Evolutionary conservation across 2,329 filamentous ascomycete species (phyloP), one percentile per base, ranked within the genome.

Genomic region (Colletotrichum euphorbiae): DNA sequence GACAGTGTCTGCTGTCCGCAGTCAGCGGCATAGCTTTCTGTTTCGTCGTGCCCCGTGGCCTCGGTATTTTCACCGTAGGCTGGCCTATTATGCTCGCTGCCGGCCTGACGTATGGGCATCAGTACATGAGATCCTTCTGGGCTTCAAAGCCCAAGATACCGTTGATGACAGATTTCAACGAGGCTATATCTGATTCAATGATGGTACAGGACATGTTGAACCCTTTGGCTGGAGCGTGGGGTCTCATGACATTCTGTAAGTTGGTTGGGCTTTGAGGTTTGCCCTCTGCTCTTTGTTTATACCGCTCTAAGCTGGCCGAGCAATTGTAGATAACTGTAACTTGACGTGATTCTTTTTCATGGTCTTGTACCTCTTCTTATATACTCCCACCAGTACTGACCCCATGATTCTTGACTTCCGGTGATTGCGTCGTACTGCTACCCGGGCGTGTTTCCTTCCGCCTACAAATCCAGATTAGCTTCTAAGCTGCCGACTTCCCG

Each of bases 41-140:
- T n/a, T 38, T 72, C 36, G 62, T 65, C 33, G 65, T 56, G 1
- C 46, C 71, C 31, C 56, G 38, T 56, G 67, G 70, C 12, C 65
- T 45, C 31, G 55, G 61, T 11, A 15, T 69, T n/a, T 51, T 62
- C 43, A 59, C 55, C 13, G 58, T 72, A 12, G 63, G 48, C 15
- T 75, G 72, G 72, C 71, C 75, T 1, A 70, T 62, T 1, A 11
- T 71, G 2, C 70, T 76, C 12, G 70, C 69, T 7, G 69, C 52
- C 1, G 69, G 45, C 2, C 13, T 68, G 33, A 63, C 71, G 13
- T 67, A 67, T 40, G 70, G 67, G 15, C 71, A 70, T 19, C 62
- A 51, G 33, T 76, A 76, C 65, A 75, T 77, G 72, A 65, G 70
- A n/a, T 52, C 62, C 4, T 77, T 76, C 59, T 77, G 75, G 75